Conservation (phyloP, 2,329 filamentous ascomycete species). For the Botryotinia narcissicola region DNA sequence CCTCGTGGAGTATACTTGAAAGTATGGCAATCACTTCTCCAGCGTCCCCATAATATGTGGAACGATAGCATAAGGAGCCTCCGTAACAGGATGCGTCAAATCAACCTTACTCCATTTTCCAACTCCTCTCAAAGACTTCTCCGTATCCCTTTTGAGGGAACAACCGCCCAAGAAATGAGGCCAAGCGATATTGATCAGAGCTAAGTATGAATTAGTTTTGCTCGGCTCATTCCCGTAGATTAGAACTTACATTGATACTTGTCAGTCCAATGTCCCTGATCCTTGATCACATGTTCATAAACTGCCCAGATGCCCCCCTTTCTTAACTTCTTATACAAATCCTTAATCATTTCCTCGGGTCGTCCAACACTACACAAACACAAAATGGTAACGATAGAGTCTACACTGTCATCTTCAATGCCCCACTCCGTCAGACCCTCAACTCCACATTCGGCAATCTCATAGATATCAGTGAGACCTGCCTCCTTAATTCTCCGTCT, state of each 20-base stretch:
- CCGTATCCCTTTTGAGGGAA: slow-evolving; percentile 34
- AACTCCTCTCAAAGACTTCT: slow-evolving; percentile 28
- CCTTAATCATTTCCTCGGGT: slow-evolving; percentile 31
- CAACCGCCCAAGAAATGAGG: slow-evolving; percentile 35
- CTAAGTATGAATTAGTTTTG: slow-evolving; percentile 25
- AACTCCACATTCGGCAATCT: slow-evolving; percentile 61
- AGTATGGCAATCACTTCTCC: slow-evolving; percentile 28
- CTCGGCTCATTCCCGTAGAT: too few relatives aligned
- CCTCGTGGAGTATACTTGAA: too few relatives aligned
- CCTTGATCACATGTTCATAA: slow-evolving; percentile 34
- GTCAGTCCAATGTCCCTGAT: slow-evolving; percentile 26
- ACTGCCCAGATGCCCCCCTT: slow-evolving; percentile 35
- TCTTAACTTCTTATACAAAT: slow-evolving; percentile 32
- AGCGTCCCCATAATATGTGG: slow-evolving; percentile 34
- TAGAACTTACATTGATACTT: slow-evolving; percentile 34
- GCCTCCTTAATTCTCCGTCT: slow-evolving; percentile 47
- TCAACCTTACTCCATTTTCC: slow-evolving; percentile 35
- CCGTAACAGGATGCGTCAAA: slow-evolving; percentile 29
- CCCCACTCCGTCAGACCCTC: slow-evolving; percentile 49
- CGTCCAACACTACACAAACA: slow-evolving; percentile 34
- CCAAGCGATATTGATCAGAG: slow-evolving; percentile 31
- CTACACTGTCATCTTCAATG: slow-evolving; percentile 45
- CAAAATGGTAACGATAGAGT: slow-evolving; percentile 34
- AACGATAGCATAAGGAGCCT: slow-evolving; percentile 31
- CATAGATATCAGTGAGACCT: slow-evolving; percentile 56